Base-by-base conservation (phyloP, 1,284 basidiomycete genomes). In the Chondrostereum purpureum region DNA sequence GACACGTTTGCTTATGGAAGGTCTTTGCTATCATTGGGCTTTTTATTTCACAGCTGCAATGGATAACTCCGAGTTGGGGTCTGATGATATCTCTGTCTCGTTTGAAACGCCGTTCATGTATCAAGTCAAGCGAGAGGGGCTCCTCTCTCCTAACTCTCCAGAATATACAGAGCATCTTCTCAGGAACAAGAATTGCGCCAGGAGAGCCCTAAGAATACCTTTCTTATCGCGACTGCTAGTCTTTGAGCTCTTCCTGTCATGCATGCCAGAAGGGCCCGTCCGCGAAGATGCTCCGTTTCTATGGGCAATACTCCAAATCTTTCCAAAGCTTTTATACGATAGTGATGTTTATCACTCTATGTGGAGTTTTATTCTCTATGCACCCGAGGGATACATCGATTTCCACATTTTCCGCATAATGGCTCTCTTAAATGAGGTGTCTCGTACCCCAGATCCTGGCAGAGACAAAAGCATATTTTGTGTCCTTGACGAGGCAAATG, bases 401-500 rank as follows among this genome's bases (percentile, higher is more conserved):
- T 31, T 31, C 27, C 27, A 31, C 27, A 8, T 31, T n/a, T 31
- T n/a, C 27, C 27, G 27, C 27, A 8, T 31, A n/a, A 8, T 31
- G 27, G 8, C 27, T 31, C 27, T 8, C 8, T n/a, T 31, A 8
- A 8, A 8, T 8, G 27, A 8, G 8, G n/a, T 31, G 27, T 31
- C 8, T 31, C 8, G n/a, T n/a, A 12, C 18, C 11, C 8, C 42
- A 17, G 42, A 43, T 17, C 31, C 12, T 14, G 42, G 36, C 6
- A 33, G 36, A 6, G 42, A 44, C 6, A 33, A 44, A 6, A 34
- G 42, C 27, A 36, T 44, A 8, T 31, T 31, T n/a, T 31, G 27
- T 31, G 27, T 31, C n/a, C 27, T 31, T 8, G 27, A 31, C n/a
- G 27, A 31, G n/a, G 27, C 27, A 8, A 31, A 31, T 31, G 27